These are phyloP conservation scores for Allantophomopsis cytisporea DNA, from an alignment of 2,329 filamentous ascomycete species.

Conservation along the genomic window DNA sequence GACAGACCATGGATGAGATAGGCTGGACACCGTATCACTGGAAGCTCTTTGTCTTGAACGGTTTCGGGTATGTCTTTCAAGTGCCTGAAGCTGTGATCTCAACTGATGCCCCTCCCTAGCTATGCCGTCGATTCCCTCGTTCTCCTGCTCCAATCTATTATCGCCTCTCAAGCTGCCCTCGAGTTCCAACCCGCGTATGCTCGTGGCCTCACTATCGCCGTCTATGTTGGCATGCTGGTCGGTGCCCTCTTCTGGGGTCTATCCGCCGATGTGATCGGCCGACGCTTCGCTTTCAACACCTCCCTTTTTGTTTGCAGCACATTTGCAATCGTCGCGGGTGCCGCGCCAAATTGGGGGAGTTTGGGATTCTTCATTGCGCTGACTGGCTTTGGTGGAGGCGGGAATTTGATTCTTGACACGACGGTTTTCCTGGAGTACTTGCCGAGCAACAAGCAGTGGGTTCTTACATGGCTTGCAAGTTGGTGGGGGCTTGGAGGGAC, in stretches of 20 bases:
- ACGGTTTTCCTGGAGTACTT: slow-evolving; percentile 44
- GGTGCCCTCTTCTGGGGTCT: slow-evolving; percentile 58
- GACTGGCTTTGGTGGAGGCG: slow-evolving; percentile 49
- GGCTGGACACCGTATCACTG: slow-evolving; percentile 38
- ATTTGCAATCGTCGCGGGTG: slow-evolving; percentile 51
- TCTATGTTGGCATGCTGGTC: slow-evolving; percentile 38
- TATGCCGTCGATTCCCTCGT: slow-evolving; percentile 43
- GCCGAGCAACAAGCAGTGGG: slow-evolving; percentile 46
- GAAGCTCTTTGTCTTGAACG: slow-evolving; percentile 46
- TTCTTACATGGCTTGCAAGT: slow-evolving; percentile 46
- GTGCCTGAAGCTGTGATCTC: too few relatives aligned
- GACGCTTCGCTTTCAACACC: slow-evolving; percentile 55
- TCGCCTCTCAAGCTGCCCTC: slow-evolving; percentile 39
- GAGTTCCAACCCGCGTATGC: slow-evolving; percentile 43
- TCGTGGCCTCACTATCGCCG: slow-evolving; percentile 46
- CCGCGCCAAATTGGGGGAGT: slow-evolving; percentile 50
- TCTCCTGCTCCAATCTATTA: slow-evolving; percentile 48
- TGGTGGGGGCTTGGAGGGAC: slow-evolving; percentile 31
- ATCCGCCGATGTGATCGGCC: slow-evolving; percentile 52
- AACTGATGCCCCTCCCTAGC: slow-evolving; percentile 13
- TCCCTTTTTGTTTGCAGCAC: slow-evolving; percentile 48
- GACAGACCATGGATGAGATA: slow-evolving; percentile 34
- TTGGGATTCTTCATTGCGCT: slow-evolving; percentile 51
- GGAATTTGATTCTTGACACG: slow-evolving; percentile 37
- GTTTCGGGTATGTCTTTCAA: slow-evolving; percentile 32